Base-by-base conservation (phyloP, 116 monocot genomes). In the Trichopus zeylanicus region DNA sequence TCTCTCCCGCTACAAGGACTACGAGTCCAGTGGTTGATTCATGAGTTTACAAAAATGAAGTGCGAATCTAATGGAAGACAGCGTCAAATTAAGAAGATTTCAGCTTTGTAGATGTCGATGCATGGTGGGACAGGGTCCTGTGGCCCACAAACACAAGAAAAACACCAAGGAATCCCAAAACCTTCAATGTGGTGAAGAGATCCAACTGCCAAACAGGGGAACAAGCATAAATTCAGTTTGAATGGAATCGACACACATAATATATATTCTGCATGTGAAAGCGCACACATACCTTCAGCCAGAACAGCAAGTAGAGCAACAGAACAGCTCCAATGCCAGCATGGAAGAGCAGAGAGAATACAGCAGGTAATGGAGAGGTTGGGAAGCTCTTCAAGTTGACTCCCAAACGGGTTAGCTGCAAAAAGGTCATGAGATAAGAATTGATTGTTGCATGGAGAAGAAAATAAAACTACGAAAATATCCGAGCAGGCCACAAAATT, bases 141-240 rank as follows among this genome's bases (percentile, higher is more conserved):
- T 98, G 97, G n/a, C 97, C 97, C 48, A 91, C 88, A 46, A 91
- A 78, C 53, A 98, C 59, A 18, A 98, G 69, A 38, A 87, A 87
- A 38, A 52, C 52, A 10, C 85, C 82, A 25, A 98, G 81, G 33
- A 91, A 56, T 12, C 73, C 80, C 12, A 91, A 82, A 30, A 31
- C 48, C 72, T 91, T 98, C 57, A 98, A 64, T n/a, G 97, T 85
- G 0, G 88, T 87, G 71, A 98, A 98, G 33, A 97, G 82, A 72
- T 97, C 84, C 77, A 97, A 69, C 91, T 97, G 87, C 37, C 48
- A 7, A 31, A 57, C 34, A 19, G 34, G 31, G 10, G 6, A 55
- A 46, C 16, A 38, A 13, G 24, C 29, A 47, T 47, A 0, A 53
- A 57, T 54, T 9, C 22, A 34, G 55, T n/a, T 59, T 12, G 15